These are phyloP conservation scores for Hymenoscyphus albidus DNA, from an alignment of 2,329 filamentous ascomycete genomes.

Conservation along the genomic window DNA sequence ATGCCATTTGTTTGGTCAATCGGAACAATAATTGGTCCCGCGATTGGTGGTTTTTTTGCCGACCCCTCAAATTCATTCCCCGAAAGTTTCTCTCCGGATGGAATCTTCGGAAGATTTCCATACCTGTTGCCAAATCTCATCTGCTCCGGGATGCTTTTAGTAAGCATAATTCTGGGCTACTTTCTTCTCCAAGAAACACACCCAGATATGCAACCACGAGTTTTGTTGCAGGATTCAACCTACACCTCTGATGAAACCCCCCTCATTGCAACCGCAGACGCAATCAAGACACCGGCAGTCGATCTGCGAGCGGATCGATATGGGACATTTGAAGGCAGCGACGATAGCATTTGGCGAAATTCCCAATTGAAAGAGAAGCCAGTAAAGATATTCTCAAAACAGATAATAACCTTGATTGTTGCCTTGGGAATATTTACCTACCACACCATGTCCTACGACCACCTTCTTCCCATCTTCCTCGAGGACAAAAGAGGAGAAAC, in stretches of 20 bases:
- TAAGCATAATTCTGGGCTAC: slow-evolving; percentile 78
- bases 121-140: slow-evolving; percentile 88
- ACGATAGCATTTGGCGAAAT: slow-evolving; percentile 33
- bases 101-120: slow-evolving; percentile 74
- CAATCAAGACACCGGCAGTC: slow-evolving; percentile 67
- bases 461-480: slow-evolving; percentile 87
- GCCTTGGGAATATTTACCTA: slow-evolving; percentile 88
- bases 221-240: slow-evolving; percentile 44
- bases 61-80: slow-evolving; percentile 75
- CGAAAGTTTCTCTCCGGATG: slow-evolving; percentile 58
- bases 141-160: slow-evolving; percentile 68
- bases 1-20: slow-evolving; percentile 96
- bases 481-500: slow-evolving; percentile 62
- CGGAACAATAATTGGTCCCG: slow-evolving; percentile 83
- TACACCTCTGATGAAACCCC: slow-evolving; percentile 58
- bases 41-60: slow-evolving; percentile 82
- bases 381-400: slow-evolving; percentile 53
- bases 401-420: slow-evolving; percentile 72
- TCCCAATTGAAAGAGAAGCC: slow-evolving; percentile 24
- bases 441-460: slow-evolving; percentile 92
- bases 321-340: slow-evolving; percentile 57
- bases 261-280: slow-evolving; percentile 70
- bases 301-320: slow-evolving; percentile 76
- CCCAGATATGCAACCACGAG: slow-evolving; percentile 67
- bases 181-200: slow-evolving; percentile 85